Base-by-base conservation (phyloP, 1,284 basidiomycete genomes). In the Ustilago trichophora region DNA sequence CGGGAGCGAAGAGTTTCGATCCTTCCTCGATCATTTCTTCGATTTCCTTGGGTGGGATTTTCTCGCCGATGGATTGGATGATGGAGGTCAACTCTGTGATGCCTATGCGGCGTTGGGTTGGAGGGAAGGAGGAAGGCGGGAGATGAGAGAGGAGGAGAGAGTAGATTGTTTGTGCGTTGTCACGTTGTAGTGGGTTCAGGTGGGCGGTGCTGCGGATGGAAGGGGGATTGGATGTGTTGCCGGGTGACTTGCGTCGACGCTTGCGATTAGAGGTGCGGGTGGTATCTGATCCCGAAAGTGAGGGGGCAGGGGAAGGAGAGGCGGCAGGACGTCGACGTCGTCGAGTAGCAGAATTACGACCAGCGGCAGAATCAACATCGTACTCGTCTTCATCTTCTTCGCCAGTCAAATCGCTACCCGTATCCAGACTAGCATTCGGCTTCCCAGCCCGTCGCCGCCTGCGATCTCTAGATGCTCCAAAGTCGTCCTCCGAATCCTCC, bases 21-120 rank as follows among this genome's bases (percentile, higher is more conserved):
- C 37, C 72, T 18, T 68, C 64, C 12, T 58, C 37, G 19, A 72
- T 26, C 72, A 73, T 73, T 21, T 73, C 72, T 25, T 64, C 56
- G 19, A 72, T 31, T 26, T 73, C 71, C 27, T 63, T 70, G n/a
- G 49, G 41, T 2, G 62, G 47, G 6, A 71, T 32, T 22, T 67
- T 73, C 18, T 73, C 67, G 18, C 57, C 58, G 8, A 71, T 26
- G 1, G 25, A 15, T 0, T 16, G 13, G 15, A 62, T 26, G 45
- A 71, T 57, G 4, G 29, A 19, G 6, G 40, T 24, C 9, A 73
- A 33, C 4, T 58, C 53, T 0, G 32, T n/a, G 11, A 34, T 25
- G 6, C 62, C 58, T 11, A 65, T 36, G 0, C 57, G 44, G 7
- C 62, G 56, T 35, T 65, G 62, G 41, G 0, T 0, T 54, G 41